Conservation (phyloP, 495 filamentous ascomycete genomes). For the Talaromyces liani region DNA sequence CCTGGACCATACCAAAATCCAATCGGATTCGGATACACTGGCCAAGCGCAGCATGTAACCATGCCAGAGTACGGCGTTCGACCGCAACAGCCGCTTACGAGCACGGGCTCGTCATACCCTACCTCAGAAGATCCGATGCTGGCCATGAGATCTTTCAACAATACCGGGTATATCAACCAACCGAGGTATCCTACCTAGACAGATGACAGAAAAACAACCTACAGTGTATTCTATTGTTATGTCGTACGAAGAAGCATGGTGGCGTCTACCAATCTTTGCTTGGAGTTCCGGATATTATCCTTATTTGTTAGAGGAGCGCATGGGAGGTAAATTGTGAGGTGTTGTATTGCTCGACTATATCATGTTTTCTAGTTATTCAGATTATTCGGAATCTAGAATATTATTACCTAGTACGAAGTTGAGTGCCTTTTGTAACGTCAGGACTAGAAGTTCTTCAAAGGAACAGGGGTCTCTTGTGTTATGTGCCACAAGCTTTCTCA, state of each 20-base stretch:
- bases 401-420: neutral
- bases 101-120: slow-evolving; percentile 7
- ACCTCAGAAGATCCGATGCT: slow-evolving; percentile 10
- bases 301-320: neutral
- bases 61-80: slow-evolving; percentile 39
- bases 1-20: slow-evolving; percentile 29
- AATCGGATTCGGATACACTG: slow-evolving; percentile 31
- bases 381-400: neutral
- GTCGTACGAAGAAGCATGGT: slow-evolving; percentile 4
- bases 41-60: slow-evolving; percentile 17
- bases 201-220: neutral
- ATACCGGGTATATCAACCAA: slow-evolving; percentile 10
- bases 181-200: slow-evolving; percentile 12
- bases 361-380: neutral
- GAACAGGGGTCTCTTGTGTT: neutral
- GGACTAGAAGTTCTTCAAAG: neutral
- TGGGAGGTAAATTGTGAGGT: neutral
- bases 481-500: neutral
- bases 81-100: slow-evolving; percentile 14
- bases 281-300: neutral
- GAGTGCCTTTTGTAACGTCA: neutral
- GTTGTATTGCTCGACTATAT: neutral
- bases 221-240: slow-evolving; percentile 8
- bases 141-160: slow-evolving; percentile 13
- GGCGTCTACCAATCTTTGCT: slow-evolving; percentile 2